phyloP scores from a whole-genome alignment of 345 rosid species.

The Geranium rotundifolium region DNA sequence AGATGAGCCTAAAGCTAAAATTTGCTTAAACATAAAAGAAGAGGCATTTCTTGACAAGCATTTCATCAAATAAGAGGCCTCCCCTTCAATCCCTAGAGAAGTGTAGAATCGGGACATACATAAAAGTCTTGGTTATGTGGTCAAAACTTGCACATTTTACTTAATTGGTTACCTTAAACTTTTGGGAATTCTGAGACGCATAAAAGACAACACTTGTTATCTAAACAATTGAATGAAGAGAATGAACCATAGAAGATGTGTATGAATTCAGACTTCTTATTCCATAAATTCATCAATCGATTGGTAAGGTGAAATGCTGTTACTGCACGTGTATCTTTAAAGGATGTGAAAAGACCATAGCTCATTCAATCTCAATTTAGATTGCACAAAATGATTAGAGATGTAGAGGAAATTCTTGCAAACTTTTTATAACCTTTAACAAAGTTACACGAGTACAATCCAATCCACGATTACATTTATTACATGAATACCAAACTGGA shows the following conservation, averaged over 20 bases:
- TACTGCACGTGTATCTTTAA: no score
- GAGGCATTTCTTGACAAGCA: no score
- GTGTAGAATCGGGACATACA: no score
- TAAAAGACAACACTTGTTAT: no score
- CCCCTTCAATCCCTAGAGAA: no score
- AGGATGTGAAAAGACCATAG: neutral
- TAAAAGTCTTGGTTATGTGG: no score
- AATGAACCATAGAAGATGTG: neutral
- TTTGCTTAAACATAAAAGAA: no score
- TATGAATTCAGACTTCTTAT: neutral
- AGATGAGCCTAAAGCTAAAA: no score
- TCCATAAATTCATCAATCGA: neutral
- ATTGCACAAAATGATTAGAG: neutral
- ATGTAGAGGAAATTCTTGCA: neutral
- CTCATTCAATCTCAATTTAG: neutral
- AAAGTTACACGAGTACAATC: neutral
- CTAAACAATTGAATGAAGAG: neutral
- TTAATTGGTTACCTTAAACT: no score
- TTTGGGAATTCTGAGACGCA: no score
- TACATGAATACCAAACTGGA: neutral
- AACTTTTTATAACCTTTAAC: neutral
- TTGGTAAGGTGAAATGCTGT: neutral
- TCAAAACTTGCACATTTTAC: no score
- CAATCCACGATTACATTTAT: neutral
- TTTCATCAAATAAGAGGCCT: no score